A percentile compares a stretch with the other conserved stretches of the same genome.
phyloP scores from a whole-genome alignment of 495 filamentous ascomycete genomes.

The Daldinia grandis region DNA sequence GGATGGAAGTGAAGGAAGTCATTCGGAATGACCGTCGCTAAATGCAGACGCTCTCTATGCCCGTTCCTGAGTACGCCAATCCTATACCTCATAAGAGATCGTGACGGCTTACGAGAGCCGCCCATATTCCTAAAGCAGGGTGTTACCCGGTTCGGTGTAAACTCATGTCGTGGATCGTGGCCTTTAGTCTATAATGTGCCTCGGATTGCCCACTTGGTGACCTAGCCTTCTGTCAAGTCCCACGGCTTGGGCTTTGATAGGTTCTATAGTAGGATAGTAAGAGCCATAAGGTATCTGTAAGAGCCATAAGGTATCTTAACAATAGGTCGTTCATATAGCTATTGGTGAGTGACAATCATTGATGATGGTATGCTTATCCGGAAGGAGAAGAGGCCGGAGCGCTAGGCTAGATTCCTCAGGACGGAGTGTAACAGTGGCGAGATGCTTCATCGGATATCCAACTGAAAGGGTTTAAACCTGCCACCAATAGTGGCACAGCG shows the following conservation, averaged over 20 bases:
- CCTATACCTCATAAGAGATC: slow-evolving; percentile 26
- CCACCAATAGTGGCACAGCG: slow-evolving; percentile 72
- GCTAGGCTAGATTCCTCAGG: slow-evolving; percentile 1
- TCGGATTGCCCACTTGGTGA: slow-evolving; percentile 13
- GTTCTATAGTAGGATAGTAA: not conserved
- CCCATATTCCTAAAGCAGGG: slow-evolving; percentile 14
- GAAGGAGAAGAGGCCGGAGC: not conserved
- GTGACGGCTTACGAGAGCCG: slow-evolving; percentile 4
- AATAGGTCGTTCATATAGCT: slow-evolving; percentile 2
- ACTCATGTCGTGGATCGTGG: not conserved
- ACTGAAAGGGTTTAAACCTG: slow-evolving; percentile 72
- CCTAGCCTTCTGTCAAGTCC: slow-evolving; percentile 9
- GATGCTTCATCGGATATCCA: slow-evolving; percentile 64
- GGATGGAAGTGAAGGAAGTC: slow-evolving; percentile 20
- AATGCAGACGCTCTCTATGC: slow-evolving; percentile 35
- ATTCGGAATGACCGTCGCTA: slow-evolving; percentile 17
- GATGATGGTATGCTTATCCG: slow-evolving; percentile 1
- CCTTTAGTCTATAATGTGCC: not conserved
- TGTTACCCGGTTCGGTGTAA: slow-evolving; percentile 3
- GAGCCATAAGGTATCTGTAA: slow-evolving; percentile 1
- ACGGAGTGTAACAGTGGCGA: slow-evolving; percentile 1
- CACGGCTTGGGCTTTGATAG: slow-evolving; percentile 7
- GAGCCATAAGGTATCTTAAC: slow-evolving; percentile 3
- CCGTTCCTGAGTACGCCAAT: slow-evolving; percentile 12
- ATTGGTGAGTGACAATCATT: not conserved